phyloP scores from a whole-genome alignment of 192 early-diverging fungal species.

The Coemansia aciculifera region DNA sequence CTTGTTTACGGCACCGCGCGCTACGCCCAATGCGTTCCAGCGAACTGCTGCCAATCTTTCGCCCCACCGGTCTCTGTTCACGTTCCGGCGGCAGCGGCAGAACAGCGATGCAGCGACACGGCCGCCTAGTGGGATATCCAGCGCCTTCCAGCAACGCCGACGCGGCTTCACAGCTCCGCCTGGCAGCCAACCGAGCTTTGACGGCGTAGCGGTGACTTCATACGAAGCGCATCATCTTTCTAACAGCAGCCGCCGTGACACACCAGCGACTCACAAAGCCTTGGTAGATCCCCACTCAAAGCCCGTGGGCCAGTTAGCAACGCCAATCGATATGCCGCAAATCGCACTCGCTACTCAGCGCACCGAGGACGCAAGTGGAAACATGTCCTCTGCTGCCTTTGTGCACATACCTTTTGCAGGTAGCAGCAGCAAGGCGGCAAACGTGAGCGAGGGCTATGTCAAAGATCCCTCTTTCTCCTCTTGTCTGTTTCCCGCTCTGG shows the following conservation, averaged over 20 bases:
- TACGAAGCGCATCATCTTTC: not conserved
- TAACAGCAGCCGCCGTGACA: not conserved
- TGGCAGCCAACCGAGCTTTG: constrained; percentile 23
- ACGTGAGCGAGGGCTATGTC: not conserved
- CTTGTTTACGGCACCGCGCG: constrained; percentile 24
- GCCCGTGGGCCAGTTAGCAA: not conserved
- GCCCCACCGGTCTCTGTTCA: constrained; percentile 32
- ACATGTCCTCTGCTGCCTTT: not conserved
- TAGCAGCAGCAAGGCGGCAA: not conserved
- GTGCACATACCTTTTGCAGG: constrained; percentile 8
- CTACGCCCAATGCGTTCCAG: constrained; percentile 25
- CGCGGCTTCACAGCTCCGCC: constrained; percentile 46
- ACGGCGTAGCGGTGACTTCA: not conserved
- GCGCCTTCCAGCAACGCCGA: constrained; percentile 29
- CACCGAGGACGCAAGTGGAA: not conserved
- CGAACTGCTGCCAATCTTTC: constrained; percentile 35
- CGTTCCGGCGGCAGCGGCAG: constrained; percentile 41
- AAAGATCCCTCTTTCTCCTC: constrained; percentile 9
- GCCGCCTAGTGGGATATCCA: constrained; percentile 39
- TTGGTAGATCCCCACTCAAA: not conserved
- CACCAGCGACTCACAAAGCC: constrained; percentile 1
- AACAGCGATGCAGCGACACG: constrained; percentile 36
- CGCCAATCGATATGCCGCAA: constrained; percentile 7
- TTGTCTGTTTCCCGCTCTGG: constrained; percentile 7
- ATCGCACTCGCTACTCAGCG: not conserved